Percentiles rank a stretch among this genome's conserved stretches.
Conservation (phyloP, 345 rosid species). For the Eucalyptus pauciflora region DNA sequence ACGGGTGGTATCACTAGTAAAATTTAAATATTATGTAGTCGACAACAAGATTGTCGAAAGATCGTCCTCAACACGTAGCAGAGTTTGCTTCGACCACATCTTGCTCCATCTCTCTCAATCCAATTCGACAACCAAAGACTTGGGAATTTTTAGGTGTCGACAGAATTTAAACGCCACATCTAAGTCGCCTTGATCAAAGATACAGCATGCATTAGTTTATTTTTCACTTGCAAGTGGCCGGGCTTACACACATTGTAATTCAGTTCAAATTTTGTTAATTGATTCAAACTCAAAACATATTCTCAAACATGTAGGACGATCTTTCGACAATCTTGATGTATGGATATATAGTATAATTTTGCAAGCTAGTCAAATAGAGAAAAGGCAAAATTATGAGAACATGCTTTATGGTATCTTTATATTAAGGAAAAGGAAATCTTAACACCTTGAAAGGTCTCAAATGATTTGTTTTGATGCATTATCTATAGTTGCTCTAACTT, state of each 20-base stretch:
- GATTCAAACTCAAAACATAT: neutral
- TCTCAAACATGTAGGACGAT: neutral
- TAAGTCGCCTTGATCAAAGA: neutral
- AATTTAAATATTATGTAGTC: neutral
- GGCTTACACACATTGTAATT: neutral
- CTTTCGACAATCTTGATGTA: no score
- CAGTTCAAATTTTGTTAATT: no score
- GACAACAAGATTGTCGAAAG: neutral
- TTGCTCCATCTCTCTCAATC: neutral
- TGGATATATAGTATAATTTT: neutral
- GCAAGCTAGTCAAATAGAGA: neutral
- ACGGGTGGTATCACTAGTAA: neutral
- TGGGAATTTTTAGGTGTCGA: neutral
- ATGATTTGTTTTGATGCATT: no score
- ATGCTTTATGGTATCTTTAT: neutral
- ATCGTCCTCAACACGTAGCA: neutral
- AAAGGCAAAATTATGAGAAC: neutral
- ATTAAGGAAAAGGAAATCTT: neutral
- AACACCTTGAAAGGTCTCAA: neutral
- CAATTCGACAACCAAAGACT: neutral
- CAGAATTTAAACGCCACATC: neutral
- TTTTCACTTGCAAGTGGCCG: neutral
- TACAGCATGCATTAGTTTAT: neutral
- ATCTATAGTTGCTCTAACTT: neutral
- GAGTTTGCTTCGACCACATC: neutral